Evolutionary conservation across 805 yeast species (phyloP).

Genomic region (Candida tibetensis): DNA sequence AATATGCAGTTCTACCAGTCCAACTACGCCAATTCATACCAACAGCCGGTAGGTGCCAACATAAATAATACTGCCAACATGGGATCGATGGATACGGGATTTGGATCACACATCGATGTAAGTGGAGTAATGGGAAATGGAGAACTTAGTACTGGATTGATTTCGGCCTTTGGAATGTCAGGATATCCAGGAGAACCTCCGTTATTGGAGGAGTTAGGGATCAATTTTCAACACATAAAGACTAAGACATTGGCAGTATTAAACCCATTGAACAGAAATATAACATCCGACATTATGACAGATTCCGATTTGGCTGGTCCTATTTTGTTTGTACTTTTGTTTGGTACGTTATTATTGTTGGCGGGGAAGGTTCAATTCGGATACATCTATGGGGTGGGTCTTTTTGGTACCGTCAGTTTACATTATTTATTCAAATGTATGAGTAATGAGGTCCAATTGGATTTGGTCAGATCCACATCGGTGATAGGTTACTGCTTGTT

Average conservation of each 20-base stretch:
- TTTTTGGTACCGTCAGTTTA: conserved; percentile 82
- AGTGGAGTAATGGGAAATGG: conserved; percentile 43
- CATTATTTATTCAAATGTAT: conserved; percentile 84
- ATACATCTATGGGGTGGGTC: conserved; percentile 92
- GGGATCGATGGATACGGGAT: conserved; percentile 41
- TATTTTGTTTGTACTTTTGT: conserved; percentile 77
- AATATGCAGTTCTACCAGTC: conserved; percentile 45
- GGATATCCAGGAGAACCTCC: conserved; percentile 98
- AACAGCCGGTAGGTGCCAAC: conserved; percentile 16
- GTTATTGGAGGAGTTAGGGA: conserved; percentile 86
- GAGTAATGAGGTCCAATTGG: conserved; percentile 63
- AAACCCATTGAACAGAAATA: conserved; percentile 61
- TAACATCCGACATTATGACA: conserved; percentile 70
- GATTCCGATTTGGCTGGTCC: conserved; percentile 97
- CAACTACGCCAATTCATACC: conserved; percentile 32
- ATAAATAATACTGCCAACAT: conserved; percentile 18
- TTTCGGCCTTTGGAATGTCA: conserved; percentile 89
- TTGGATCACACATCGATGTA: conserved; percentile 35
- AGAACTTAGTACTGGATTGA: conserved; percentile 65
- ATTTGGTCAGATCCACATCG: conserved; percentile 73
- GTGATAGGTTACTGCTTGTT: conserved; percentile 91
- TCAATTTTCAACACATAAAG: conserved; percentile 84
- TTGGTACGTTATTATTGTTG: conserved; percentile 76
- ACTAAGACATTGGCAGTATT: conserved; percentile 83
- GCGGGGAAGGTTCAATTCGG: conserved; percentile 97